Evolutionary conservation across 805 yeast genomes (phyloP), one percentile per base, ranked within the genome.

Genomic region (Hanseniaspora clermontiae): DNA sequence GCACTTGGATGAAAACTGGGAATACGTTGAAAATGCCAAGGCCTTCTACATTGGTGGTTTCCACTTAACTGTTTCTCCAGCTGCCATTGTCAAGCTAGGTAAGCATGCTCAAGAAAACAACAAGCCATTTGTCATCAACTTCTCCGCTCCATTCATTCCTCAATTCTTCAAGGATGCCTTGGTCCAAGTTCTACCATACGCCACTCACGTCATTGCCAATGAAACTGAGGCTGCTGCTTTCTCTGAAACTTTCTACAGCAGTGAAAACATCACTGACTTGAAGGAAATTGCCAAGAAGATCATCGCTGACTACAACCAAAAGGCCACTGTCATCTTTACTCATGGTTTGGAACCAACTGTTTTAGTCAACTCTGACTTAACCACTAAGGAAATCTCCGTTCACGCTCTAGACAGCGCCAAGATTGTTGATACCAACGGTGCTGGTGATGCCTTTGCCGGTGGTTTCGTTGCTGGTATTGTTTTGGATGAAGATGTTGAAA

Each of bases 361-460:
- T 61, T 79, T 83, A 37, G 95, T 83, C 60, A 69, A 80, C 49
- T 78, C 81, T 67, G 77, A 79, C 62, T 69, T 70, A 52, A 62
- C 72, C 45, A 64, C 76, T 40, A 79, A 78, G 57, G 69, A 77
- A 42, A 82, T 70, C 76, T 76, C 84, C 51, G 96, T 93, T 57
- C 84, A 80, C 63, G 79, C 83, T 58, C 79, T 93, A 66, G 84
- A 79, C 43, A 64, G 79, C 47, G 72, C 77, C 48, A 77, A 83
- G 71, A 78, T 93, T 59, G 82, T 78, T 58, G 99, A 93, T 76
- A 87, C 97, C 66, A 93, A 91, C 75, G 98, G 98, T 75, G 97
- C 97, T 49, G 97, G 97, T 72, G 97, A 91, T 69, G 96, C 97
- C 14, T 91, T 91, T 68, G 97, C 97, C 57, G 95, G 93, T 65